Conservation (phyloP, 139 green algal species). For the Chlamydomonas sp. region DNA sequence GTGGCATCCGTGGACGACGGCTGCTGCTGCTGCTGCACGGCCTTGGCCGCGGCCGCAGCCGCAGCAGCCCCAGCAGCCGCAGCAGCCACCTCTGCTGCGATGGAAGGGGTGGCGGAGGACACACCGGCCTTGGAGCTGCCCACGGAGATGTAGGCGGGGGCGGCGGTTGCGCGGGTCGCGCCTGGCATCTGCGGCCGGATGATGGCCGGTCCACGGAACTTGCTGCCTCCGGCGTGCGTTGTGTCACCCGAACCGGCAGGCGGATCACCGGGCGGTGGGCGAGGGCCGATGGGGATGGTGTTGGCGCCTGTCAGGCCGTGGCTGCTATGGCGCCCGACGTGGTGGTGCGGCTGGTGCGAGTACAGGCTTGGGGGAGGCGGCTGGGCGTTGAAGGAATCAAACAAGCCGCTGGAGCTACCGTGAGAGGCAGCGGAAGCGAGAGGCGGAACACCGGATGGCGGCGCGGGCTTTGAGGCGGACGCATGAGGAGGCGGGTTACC, state of each 20-base stretch:
- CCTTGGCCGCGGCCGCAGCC: not conserved
- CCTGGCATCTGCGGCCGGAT: constrained; percentile 25
- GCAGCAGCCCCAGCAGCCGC: not conserved
- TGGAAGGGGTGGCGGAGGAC: not conserved
- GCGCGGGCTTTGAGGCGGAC: not conserved
- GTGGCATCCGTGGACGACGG: not conserved
- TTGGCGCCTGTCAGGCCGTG: constrained; percentile 3
- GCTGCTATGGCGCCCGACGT: not conserved
- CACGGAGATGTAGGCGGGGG: constrained; percentile 25
- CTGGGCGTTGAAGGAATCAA: constrained; percentile 10
- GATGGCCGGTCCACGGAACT: not conserved
- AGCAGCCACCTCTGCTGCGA: not conserved
- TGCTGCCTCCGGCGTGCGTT: not conserved
- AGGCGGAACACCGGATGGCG: not conserved
- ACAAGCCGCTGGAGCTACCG: not conserved
- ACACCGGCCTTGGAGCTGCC: not conserved
- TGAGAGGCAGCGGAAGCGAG: not conserved
- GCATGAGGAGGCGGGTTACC: not conserved
- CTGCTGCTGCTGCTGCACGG: not conserved
- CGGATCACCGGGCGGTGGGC: not conserved
- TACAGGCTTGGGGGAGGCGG: constrained; percentile 15
- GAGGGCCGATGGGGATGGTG: not conserved
- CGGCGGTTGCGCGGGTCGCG: not conserved
- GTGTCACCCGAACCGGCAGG: not conserved
- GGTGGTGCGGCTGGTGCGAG: not conserved